These are phyloP conservation scores for Coemansia sp. DNA, from an alignment of 192 early-diverging fungal species.

Conservation along the genomic window DNA sequence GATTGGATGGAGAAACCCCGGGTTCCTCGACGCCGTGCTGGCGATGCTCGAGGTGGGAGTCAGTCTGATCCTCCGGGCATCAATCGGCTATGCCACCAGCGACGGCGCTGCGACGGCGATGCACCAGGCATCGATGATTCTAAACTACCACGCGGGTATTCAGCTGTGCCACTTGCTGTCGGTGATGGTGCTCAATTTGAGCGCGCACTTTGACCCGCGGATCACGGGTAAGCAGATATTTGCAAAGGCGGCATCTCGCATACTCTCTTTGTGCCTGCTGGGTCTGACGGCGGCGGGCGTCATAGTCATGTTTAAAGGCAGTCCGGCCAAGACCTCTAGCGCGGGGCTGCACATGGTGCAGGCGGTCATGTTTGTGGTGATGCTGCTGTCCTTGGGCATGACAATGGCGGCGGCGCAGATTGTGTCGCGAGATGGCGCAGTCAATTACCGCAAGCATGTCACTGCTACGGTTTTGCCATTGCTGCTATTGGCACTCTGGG, in stretches of 20 bases:
- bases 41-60: slow-evolving; percentile 22
- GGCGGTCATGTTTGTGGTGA: slow-evolving; percentile 8
- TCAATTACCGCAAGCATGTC: slow-evolving; percentile 17
- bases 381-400: not conserved
- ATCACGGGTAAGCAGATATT: not conserved
- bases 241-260: slow-evolving; percentile 1
- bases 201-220: slow-evolving; percentile 20
- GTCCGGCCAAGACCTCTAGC: not conserved
- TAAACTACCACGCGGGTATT: slow-evolving; percentile 29
- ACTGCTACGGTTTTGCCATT: not conserved
- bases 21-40: slow-evolving; percentile 23
- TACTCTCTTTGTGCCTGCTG: slow-evolving; percentile 8
- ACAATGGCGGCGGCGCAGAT: not conserved
- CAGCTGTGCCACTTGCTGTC: slow-evolving; percentile 11
- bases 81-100: not conserved
- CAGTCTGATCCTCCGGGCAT: slow-evolving; percentile 19
- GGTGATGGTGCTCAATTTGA: not conserved
- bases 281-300: slow-evolving; percentile 9
- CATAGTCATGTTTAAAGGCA: slow-evolving; percentile 20
- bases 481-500: slow-evolving; percentile 22
- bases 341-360: slow-evolving; percentile 18
- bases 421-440: not conserved
- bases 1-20: slow-evolving; percentile 6
- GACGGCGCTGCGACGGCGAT: not conserved
- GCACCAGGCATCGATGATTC: slow-evolving; percentile 28